Conservation (phyloP, 2,329 filamentous ascomycete species). For the Aspergillus fumigatus region DNA sequence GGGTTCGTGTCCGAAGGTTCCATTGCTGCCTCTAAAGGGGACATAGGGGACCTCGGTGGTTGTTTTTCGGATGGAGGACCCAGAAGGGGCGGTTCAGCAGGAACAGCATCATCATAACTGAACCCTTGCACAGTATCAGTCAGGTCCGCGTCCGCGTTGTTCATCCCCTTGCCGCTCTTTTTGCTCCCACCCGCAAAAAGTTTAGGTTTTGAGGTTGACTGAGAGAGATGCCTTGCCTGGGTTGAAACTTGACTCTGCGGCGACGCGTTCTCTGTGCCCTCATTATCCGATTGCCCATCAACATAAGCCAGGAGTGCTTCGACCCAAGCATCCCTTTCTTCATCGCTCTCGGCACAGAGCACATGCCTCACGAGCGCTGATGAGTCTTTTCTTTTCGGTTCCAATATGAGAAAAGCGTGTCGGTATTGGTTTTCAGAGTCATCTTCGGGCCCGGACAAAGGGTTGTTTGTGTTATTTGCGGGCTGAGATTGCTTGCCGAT, state of each 20-base stretch:
- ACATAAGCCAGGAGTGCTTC: constrained; percentile 85
- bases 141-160: constrained; percentile 36
- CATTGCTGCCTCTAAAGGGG: constrained; percentile 23
- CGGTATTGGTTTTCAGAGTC: constrained; percentile 91
- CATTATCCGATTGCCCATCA: constrained; percentile 47
- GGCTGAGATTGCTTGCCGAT: constrained; percentile 86
- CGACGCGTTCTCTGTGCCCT: constrained; percentile 18
- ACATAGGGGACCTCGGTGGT: constrained; percentile 30
- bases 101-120: constrained; percentile 54
- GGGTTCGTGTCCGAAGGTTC: constrained; percentile 26
- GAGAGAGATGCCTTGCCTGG: constrained; percentile 15
- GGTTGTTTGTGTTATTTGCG: constrained; percentile 51
- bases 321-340: constrained; percentile 90
- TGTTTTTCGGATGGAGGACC: constrained; percentile 37
- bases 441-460: constrained; percentile 60
- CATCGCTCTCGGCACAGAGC: constrained; percentile 89
- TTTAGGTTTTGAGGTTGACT: constrained; percentile 21
- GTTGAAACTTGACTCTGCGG: constrained; percentile 16
- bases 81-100: constrained; percentile 54
- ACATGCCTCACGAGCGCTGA: constrained; percentile 85
- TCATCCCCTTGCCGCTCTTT: constrained; percentile 30
- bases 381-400: constrained; percentile 95
- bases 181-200: constrained; percentile 21
- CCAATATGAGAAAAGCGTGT: constrained; percentile 89
- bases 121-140: constrained; percentile 42